Evolutionary conservation across 2,329 filamentous ascomycete genomes (phyloP).

Genomic region (Aureobasidium musti): DNA sequence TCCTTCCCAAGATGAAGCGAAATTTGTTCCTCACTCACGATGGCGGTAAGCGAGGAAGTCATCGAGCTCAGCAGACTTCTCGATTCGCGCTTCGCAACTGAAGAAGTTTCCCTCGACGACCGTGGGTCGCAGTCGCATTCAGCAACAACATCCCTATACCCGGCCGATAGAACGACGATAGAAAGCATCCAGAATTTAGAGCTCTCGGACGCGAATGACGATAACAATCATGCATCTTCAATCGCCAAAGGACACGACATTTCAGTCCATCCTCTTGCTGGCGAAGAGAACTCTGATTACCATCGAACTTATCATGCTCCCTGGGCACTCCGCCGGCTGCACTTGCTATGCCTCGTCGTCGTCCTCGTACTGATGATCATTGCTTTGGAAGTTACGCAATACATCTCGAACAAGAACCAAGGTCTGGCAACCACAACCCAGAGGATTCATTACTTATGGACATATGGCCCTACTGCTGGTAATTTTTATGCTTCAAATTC

Average conservation of each 20-base stretch:
- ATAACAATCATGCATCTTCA: background rate
- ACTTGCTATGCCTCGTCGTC: background rate
- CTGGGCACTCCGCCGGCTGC: background rate
- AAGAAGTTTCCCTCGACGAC: background rate
- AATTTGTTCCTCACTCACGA: background rate
- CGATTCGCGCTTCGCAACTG: background rate
- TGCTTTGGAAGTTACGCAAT: background rate
- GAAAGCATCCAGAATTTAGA: background rate
- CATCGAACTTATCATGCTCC: background rate
- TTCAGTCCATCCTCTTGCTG: background rate
- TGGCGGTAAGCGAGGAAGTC: background rate
- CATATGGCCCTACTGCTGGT: background rate
- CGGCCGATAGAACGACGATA: background rate
- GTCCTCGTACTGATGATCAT: background rate
- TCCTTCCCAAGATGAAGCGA: background rate
- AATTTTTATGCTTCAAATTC: background rate
- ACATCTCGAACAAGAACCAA: background rate
- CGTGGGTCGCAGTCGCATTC: background rate
- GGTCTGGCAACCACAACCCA: background rate
- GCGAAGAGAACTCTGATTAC: background rate
- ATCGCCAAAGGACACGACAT: background rate
- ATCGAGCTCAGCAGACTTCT: background rate
- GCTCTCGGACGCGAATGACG: background rate
- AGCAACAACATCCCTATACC: background rate
- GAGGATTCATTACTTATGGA: background rate